phyloP scores from a whole-genome alignment of 805 yeast species.

The Yarrowia deformans region DNA sequence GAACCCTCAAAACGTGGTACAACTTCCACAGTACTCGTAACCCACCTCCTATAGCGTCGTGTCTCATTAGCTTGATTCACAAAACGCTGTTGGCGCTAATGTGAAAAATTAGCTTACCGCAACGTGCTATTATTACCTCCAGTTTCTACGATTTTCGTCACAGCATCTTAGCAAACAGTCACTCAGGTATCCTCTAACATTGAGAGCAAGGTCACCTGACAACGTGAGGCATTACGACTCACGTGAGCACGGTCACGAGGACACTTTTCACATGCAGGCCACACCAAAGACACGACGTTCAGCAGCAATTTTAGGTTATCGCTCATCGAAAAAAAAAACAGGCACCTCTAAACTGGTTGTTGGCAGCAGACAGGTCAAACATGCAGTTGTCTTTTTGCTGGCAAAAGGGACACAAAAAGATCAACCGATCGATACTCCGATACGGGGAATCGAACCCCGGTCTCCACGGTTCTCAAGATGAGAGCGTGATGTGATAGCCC shows the following conservation, averaged over 20 bases:
- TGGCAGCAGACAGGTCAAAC: too few species aligned
- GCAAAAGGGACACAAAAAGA: not conserved
- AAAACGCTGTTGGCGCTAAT: slow-evolving; percentile 13
- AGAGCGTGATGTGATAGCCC: slow-evolving; percentile 38
- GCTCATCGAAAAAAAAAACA: too few species aligned
- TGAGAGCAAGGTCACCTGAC: too few species aligned
- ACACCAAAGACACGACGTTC: not conserved
- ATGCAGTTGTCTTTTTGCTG: too few species aligned
- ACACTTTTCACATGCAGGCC: not conserved
- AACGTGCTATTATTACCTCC: too few species aligned
- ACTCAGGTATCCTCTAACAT: too few species aligned
- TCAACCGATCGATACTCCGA: slow-evolving; percentile 3
- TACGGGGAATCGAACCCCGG: slow-evolving; percentile 40
- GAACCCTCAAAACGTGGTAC: too few species aligned
- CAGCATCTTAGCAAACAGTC: too few species aligned
- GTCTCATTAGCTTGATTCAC: slow-evolving; percentile 13
- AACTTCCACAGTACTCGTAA: too few species aligned
- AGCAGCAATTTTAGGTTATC: slow-evolving; percentile 4
- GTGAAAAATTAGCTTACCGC: slow-evolving; percentile 19
- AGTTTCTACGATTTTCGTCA: too few species aligned
- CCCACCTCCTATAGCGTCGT: not conserved
- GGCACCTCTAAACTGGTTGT: too few species aligned
- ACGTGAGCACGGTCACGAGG: slow-evolving; percentile 6
- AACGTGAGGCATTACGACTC: not conserved
- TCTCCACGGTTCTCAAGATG: slow-evolving; percentile 32